Percentiles rank a stretch among this genome's conserved stretches.
Evolutionary conservation across 208 protist species (phyloP).

Genomic region (Kentomonas sorsogonicus): DNA sequence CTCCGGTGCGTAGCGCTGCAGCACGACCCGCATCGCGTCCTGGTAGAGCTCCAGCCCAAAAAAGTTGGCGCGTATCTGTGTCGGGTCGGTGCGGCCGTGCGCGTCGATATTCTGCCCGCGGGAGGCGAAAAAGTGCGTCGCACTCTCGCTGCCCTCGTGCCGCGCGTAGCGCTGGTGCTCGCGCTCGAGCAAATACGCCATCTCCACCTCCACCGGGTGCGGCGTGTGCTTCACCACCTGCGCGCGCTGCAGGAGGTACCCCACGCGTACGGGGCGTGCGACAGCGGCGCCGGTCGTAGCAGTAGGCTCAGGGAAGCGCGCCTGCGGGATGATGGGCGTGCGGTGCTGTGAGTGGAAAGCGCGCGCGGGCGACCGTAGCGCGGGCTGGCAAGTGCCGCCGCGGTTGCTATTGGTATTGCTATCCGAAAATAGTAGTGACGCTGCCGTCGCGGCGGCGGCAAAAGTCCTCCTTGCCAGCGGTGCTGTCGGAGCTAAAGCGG

Average conservation of each 20-base stretch:
- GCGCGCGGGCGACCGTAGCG: neutral
- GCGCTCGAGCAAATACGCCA: slow-evolving; percentile 65
- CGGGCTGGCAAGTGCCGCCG: neutral
- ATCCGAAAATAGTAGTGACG: no score
- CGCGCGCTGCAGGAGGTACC: slow-evolving; percentile 63
- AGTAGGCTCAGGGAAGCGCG: slow-evolving; percentile 31
- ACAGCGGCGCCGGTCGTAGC: no score
- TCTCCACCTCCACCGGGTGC: slow-evolving; percentile 71
- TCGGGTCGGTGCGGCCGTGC: slow-evolving; percentile 52
- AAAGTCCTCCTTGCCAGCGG: no score
- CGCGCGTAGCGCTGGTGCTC: slow-evolving; percentile 81
- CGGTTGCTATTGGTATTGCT: no score
- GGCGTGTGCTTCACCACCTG: slow-evolving; percentile 74
- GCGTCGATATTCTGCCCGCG: slow-evolving; percentile 64
- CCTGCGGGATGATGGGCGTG: slow-evolving; percentile 70
- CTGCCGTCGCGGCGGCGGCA: no score
- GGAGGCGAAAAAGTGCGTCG: slow-evolving; percentile 63
- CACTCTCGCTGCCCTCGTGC: slow-evolving; percentile 61
- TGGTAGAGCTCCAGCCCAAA: slow-evolving; percentile 78
- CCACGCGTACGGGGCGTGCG: slow-evolving; percentile 35
- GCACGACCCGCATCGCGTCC: slow-evolving; percentile 69
- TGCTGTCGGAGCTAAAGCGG: neutral
- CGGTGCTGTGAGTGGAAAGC: slow-evolving; percentile 71
- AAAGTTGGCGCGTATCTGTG: slow-evolving; percentile 68
- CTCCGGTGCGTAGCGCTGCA: slow-evolving; percentile 72